A percentile compares a stretch with the other conserved stretches of the same genome.
These are phyloP conservation scores for Chenopodium quinoa DNA, from an alignment of 148 eudicot genomes.

Conservation along the genomic window DNA sequence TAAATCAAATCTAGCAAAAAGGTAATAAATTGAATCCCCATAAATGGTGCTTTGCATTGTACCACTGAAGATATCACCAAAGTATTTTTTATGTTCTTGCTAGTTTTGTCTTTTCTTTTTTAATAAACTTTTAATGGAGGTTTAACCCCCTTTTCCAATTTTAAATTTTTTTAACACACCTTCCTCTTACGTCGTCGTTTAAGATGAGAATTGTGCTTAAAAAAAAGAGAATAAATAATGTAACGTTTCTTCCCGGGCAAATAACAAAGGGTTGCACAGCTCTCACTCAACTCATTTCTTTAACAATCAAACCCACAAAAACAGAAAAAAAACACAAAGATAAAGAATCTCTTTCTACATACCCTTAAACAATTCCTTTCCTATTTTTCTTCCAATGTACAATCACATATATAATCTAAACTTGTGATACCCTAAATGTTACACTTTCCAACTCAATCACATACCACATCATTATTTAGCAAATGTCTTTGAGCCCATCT, in stretches of 20 bases:
- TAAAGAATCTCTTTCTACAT: slow-evolving; percentile 34
- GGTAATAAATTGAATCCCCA: no score
- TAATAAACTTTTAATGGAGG: no score
- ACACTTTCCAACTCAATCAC: background rate
- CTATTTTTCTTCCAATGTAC: background rate
- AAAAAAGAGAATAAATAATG: background rate
- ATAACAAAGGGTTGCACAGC: slow-evolving; percentile 20
- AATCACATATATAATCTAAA: background rate
- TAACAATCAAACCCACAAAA: slow-evolving; percentile 16
- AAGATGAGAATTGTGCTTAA: background rate
- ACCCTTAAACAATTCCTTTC: slow-evolving; percentile 22
- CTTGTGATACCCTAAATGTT: background rate
- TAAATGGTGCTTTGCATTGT: no score
- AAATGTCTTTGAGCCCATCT: slow-evolving; percentile 47
- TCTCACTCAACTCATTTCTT: slow-evolving; percentile 32
- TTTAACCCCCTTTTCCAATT: no score
- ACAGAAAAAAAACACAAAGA: slow-evolving; percentile 11
- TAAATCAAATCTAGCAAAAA: no score
- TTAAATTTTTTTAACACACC: background rate
- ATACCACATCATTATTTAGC: background rate
- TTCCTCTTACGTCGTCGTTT: background rate
- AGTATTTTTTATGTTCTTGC: no score
- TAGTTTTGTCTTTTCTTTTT: no score
- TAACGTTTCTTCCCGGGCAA: slow-evolving; percentile 24
- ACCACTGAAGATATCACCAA: no score